These are phyloP conservation scores for Eucalyptus virginea DNA, from an alignment of 345 rosid species.

Conservation along the genomic window DNA sequence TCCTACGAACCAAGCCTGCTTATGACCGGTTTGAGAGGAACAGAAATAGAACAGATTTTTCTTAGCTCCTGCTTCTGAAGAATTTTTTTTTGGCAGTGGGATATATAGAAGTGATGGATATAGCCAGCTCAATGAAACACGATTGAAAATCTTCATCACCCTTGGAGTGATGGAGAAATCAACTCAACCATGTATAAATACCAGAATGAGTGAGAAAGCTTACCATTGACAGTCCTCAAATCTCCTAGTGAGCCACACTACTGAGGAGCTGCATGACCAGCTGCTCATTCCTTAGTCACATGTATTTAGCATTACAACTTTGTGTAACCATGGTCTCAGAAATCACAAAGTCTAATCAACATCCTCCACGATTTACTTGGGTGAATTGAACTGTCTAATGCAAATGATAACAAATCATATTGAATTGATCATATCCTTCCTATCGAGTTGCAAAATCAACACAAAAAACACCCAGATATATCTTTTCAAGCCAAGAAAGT, in stretches of 20 bases:
- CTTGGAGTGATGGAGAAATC: background rate
- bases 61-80: background rate
- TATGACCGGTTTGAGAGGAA: conserved; percentile 29
- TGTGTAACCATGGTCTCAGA: background rate
- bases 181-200: background rate
- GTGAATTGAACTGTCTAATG: background rate
- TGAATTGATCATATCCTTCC: background rate
- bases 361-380: background rate
- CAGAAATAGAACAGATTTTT: background rate
- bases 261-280: background rate
- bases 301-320: background rate
- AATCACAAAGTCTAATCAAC: background rate
- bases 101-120: background rate
- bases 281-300: background rate
- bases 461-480: background rate
- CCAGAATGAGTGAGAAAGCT: background rate
- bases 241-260: background rate
- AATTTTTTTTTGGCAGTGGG: background rate
- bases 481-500: background rate
- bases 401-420: background rate
- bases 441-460: background rate
- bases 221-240: background rate
- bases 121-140: background rate
- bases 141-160: background rate
- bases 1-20: conserved; percentile 38